Percentiles rank a stretch among this genome's conserved stretches.
Evolutionary conservation across 495 filamentous ascomycete genomes (phyloP).

Genomic region (Penicillium macrosclerotiorum): DNA sequence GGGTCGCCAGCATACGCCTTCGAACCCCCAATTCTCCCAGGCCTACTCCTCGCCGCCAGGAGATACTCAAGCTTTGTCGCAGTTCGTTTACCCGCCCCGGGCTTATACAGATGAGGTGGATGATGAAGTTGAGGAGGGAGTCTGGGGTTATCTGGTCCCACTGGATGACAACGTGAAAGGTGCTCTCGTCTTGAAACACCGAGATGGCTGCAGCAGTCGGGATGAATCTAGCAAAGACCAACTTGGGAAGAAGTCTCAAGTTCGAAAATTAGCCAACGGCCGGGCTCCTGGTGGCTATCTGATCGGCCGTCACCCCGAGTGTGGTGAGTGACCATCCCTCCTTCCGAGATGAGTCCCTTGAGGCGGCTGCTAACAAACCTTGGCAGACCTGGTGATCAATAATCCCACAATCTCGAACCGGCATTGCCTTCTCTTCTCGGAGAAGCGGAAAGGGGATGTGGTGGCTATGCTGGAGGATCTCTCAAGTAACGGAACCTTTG

Average conservation of each 20-base stretch:
- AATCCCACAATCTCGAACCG: slow-evolving; percentile 90
- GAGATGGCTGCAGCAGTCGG: slow-evolving; percentile 60
- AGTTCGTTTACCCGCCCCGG: slow-evolving; percentile 74
- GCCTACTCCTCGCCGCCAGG: slow-evolving; percentile 64
- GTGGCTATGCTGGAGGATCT: slow-evolving; percentile 88
- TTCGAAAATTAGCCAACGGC: slow-evolving; percentile 28
- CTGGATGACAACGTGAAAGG: slow-evolving; percentile 66
- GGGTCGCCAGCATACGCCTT: slow-evolving; percentile 47
- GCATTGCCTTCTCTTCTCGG: slow-evolving; percentile 86
- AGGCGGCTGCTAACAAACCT: slow-evolving; percentile 12
- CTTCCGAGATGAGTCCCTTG: not conserved
- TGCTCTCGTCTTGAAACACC: slow-evolving; percentile 69
- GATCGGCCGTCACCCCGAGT: slow-evolving; percentile 90
- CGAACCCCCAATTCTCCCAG: slow-evolving; percentile 60
- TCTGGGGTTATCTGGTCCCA: slow-evolving; percentile 94
- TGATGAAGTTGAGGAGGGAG: slow-evolving; percentile 77
- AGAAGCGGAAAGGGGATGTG: slow-evolving; percentile 75
- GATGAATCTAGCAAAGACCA: slow-evolving; percentile 42
- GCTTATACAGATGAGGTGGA: slow-evolving; percentile 76
- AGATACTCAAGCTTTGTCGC: slow-evolving; percentile 69
- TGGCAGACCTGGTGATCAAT: slow-evolving; percentile 72
- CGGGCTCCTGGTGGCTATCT: slow-evolving; percentile 80
- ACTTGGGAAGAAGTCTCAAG: slow-evolving; percentile 28
- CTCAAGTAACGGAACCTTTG: slow-evolving; percentile 94
- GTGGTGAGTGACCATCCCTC: slow-evolving; percentile 59